These are phyloP conservation scores for Fusarium vanettenii DNA, from an alignment of 2,329 filamentous ascomycete species.

Conservation along the genomic window DNA sequence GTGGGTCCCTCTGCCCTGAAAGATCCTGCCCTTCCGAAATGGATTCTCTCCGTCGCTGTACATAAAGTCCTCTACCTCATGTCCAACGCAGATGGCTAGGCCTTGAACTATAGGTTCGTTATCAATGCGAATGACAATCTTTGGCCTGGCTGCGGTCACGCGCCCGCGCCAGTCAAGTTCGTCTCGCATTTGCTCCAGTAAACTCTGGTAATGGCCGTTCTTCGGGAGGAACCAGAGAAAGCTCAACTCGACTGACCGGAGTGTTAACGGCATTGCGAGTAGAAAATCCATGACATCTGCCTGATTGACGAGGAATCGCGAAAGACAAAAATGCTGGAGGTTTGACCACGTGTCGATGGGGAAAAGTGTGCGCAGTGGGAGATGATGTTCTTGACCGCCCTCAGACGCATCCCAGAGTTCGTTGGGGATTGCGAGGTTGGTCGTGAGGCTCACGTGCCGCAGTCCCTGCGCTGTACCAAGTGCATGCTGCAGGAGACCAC, in stretches of 20 bases:
- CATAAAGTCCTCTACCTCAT: not conserved
- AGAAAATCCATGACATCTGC: constrained; percentile 47
- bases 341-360: constrained; percentile 43
- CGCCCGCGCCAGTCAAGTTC: constrained; percentile 14
- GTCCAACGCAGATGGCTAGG: not conserved
- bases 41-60: constrained; percentile 7
- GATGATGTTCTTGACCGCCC: not conserved
- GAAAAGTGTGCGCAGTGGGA: constrained; percentile 45
- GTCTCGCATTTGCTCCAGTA: constrained; percentile 11
- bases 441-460: constrained; percentile 36
- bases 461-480: constrained; percentile 31
- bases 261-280: constrained; percentile 37
- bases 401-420: rapidly evolving
- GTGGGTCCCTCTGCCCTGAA: not conserved
- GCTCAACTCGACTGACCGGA: constrained; percentile 49
- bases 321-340: constrained; percentile 48
- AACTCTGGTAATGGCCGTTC: not conserved
- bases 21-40: not conserved
- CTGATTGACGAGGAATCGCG: constrained; percentile 43
- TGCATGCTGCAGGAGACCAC: not conserved
- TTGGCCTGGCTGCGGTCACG: not conserved
- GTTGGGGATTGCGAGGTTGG: not conserved
- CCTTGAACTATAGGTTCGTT: not conserved
- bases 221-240: constrained; percentile 42
- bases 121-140: not conserved